Base-by-base conservation (phyloP, 331 rosid species). In the Acacia concinna region DNA sequence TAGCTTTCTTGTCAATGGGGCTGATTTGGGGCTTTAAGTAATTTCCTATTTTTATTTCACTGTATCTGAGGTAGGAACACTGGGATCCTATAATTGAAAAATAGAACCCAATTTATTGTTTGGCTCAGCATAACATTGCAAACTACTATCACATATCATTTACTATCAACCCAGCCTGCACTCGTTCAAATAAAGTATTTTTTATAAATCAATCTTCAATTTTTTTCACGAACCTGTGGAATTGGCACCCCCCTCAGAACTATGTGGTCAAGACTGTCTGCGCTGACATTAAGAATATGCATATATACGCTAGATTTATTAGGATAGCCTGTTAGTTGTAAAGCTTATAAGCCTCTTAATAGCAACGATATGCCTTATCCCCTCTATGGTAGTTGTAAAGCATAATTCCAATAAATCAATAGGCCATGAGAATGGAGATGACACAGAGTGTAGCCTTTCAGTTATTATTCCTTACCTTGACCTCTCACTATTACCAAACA, bases 71-170 rank as follows among this genome's bases (percentile, higher is more conserved):
- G 47, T 62, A 68, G 75, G 64, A 70, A 59, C 41, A 68, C 32
- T 69, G 76, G 76, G 79, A 60, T 75, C 81, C 57, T 73, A 34
- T 80, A 71, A 78, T 79, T 82, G 84, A 71, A 81, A 82, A 35
- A 56, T 23, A 54, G 77, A 69, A 62, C 34, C 71, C 74, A 46
- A n/a, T 38, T 51, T 59, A 43, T 31, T 23, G 57, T 66, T 79
- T 85, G 46, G 74, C 51, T 79, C 69, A 54, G 60, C 76, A 79
- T 56, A n/a, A 12, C 84, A 70, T 66, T 73, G 35, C 47, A 73
- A 12, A 71, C 40, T 79, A 70, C 44, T 59, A 37, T 71, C 31
- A 54, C 30, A 41, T 78, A 43, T 46, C 32, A 34, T 78, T 28
- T 70, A 70, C 64, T 30, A 30, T 57, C 68, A 30, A 30, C 43